Conservation (phyloP, 202 grass and related monocot genomes). For the Bolboschoenoplectus hybrid region DNA sequence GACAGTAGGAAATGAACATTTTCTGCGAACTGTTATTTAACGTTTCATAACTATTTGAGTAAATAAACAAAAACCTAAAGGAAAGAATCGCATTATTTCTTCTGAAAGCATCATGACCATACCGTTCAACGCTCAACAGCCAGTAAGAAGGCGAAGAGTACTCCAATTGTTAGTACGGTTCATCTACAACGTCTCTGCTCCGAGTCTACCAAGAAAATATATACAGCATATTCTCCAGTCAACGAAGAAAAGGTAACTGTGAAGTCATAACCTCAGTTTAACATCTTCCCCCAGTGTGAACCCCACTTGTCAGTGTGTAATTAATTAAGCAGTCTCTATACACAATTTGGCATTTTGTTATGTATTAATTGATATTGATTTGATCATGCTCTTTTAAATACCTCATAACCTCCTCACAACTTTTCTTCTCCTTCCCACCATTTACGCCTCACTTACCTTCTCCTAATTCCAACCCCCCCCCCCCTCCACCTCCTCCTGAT, state of each 20-base stretch:
- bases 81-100: background rate
- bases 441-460: slow-evolving; percentile 1
- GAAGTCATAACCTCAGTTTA: background rate
- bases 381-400: slow-evolving; percentile 31
- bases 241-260: background rate
- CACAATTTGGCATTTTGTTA: background rate
- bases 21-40: background rate
- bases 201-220: background rate
- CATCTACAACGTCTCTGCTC: background rate
- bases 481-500: background rate
- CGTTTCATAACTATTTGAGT: background rate
- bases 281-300: background rate
- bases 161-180: background rate
- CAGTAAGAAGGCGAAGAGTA: background rate
- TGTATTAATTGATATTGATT: slow-evolving; percentile 12
- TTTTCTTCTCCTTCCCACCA: background rate
- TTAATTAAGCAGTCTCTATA: background rate
- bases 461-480: background rate
- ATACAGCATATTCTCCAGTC: background rate
- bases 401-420: background rate
- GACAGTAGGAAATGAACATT: background rate
- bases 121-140: background rate
- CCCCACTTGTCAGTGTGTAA: slow-evolving; percentile 6
- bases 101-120: background rate
- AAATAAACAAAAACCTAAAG: background rate